Conservation (phyloP, 2,329 filamentous ascomycete genomes). For the Monilinia vaccinii-corymbosi region DNA sequence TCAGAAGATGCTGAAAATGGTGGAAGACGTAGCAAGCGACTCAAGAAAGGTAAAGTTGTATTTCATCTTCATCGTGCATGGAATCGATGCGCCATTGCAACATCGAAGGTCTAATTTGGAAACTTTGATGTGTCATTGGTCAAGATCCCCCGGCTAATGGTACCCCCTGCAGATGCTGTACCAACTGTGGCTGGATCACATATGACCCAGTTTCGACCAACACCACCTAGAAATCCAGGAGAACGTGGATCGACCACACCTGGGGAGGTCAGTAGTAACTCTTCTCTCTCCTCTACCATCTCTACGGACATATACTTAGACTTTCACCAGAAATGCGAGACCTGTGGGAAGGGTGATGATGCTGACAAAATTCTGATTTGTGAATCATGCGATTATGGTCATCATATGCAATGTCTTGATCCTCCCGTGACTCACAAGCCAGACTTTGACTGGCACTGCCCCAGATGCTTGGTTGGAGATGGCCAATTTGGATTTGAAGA, state of each 20-base stretch:
- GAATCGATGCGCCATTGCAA: constrained; percentile 1
- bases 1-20: constrained; percentile 47
- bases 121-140: constrained; percentile 18
- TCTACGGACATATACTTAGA: constrained; percentile 26
- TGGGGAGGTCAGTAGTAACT: constrained; percentile 46
- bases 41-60: constrained; percentile 67
- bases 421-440: constrained; percentile 70
- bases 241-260: constrained; percentile 35
- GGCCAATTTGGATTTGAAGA: constrained; percentile 97
- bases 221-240: constrained; percentile 56
- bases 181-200: constrained; percentile 92
- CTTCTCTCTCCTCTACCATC: constrained; percentile 30
- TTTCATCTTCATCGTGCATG: constrained; percentile 1
- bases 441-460: constrained; percentile 90
- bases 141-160: constrained; percentile 30
- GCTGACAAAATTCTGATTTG: constrained; percentile 64
- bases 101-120: constrained; percentile 8
- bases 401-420: constrained; percentile 81
- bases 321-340: constrained; percentile 62
- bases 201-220: constrained; percentile 87
- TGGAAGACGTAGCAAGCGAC: constrained; percentile 80
- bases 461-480: constrained; percentile 88
- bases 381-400: constrained; percentile 85
- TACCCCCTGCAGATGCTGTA: constrained; percentile 42
- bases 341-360: constrained; percentile 73